phyloP scores from a whole-genome alignment of 345 rosid genomes.

The Eucalyptus globulus region DNA sequence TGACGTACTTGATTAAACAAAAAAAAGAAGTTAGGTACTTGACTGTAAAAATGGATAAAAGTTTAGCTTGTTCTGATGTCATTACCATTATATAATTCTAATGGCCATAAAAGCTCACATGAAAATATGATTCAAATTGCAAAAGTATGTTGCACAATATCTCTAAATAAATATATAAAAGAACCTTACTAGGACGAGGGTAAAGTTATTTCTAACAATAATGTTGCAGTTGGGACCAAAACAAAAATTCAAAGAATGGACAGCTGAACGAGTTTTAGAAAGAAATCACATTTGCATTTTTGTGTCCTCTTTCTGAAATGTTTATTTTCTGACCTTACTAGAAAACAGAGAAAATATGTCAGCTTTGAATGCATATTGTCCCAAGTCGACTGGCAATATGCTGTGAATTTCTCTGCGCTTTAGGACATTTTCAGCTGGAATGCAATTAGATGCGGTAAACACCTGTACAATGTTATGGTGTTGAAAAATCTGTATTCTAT shows the following conservation, averaged over 20 bases:
- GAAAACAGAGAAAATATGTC: background rate
- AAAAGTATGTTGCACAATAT: background rate
- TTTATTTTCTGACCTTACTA: background rate
- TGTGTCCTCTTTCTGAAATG: background rate
- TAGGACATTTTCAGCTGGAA: background rate
- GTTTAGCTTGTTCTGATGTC: background rate
- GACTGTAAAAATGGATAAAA: background rate
- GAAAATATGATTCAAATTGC: background rate
- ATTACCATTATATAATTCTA: background rate
- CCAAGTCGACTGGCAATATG: background rate
- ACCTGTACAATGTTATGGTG: background rate
- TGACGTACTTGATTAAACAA: background rate
- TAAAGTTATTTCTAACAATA: background rate
- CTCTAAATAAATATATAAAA: background rate
- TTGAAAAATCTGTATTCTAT: background rate
- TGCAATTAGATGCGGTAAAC: background rate
- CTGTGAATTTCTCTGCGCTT: background rate
- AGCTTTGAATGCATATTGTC: background rate
- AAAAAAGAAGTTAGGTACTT: background rate
- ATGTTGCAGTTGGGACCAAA: background rate
- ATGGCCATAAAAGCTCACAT: background rate
- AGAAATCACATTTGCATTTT: background rate
- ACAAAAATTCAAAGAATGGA: background rate
- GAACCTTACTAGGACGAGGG: background rate
- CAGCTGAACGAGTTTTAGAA: background rate